These are phyloP conservation scores for Cyclotella atomus DNA, from an alignment of 108 stramenopile species.

Conservation along the genomic window DNA sequence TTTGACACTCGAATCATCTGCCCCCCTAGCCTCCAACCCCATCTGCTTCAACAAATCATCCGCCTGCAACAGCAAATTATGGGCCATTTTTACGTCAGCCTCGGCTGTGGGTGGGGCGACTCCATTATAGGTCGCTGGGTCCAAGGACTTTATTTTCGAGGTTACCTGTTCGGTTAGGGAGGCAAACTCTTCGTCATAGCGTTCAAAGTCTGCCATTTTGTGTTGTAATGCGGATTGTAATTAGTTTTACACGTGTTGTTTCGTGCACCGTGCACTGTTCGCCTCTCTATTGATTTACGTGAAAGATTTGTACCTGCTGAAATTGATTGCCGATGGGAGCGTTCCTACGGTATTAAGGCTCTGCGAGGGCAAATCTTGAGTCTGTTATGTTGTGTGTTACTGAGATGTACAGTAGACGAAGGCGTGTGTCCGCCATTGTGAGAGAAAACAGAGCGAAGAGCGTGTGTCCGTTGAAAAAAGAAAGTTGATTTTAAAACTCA, in stretches of 20 bases:
- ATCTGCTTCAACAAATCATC: conserved; percentile 96
- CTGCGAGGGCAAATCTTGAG: too few relatives aligned
- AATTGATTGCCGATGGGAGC: too few relatives aligned
- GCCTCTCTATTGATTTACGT: too few relatives aligned
- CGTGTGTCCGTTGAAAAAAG: too few relatives aligned
- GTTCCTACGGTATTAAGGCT: too few relatives aligned
- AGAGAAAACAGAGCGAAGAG: too few relatives aligned
- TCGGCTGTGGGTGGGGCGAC: conserved; percentile 41
- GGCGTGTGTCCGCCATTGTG: too few relatives aligned
- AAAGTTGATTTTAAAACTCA: too few relatives aligned
- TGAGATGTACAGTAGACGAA: too few relatives aligned
- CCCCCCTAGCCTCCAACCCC: conserved; percentile 91
- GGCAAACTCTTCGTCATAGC: conserved; percentile 95
- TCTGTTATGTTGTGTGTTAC: too few relatives aligned
- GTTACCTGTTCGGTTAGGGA: conserved; percentile 86
- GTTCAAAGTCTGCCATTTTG: conserved; percentile 71
- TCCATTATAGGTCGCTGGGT: conserved; percentile 7
- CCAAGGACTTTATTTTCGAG: conserved; percentile 60
- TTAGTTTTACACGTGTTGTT: not conserved
- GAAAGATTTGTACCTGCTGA: too few relatives aligned
- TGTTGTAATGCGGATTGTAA: not conserved
- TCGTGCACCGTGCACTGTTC: not conserved
- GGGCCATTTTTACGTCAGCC: conserved; percentile 58
- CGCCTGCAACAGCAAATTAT: conserved; percentile 82
- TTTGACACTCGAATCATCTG: conserved; percentile 67